Evolutionary conservation across 2,329 filamentous ascomycete genomes (phyloP), one percentile per base, ranked within the genome.

Genomic region (Albifimbria verrucaria): DNA sequence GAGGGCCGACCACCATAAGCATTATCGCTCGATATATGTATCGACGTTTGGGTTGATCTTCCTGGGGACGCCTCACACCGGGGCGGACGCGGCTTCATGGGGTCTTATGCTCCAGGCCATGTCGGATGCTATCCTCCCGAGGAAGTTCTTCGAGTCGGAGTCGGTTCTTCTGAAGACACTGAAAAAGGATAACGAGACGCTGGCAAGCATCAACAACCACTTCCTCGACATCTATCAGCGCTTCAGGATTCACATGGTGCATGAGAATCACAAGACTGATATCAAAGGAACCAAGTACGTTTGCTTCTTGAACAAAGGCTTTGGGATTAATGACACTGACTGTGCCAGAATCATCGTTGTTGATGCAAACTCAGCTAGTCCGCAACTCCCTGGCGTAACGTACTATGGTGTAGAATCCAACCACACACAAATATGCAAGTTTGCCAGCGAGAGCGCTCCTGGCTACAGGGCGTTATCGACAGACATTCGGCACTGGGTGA

Each of bases 21-120:
- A 87, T 52, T 77, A 84, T 32, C 80, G 87, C 20, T 86, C 86
- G 11, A 82, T 91, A 50, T 90, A 81, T 59, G 79, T 90, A 10
- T 90, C 87, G 1, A 92, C 89, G 0, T 92, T 86, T 62, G 89
- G 85, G 22, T 82, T 92, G 53, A 77, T 92, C 28, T 92, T 92
- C 65, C 77, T 92, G 24, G 89, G 88, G 15, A 92, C 89, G 15
- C 89, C 89, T 7, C 89, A 92, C 66, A 82, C 79, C 18, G 88
- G 88, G 9, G 84, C 87, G 2, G 85, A 86, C 57, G 71, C 86
- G 2, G 88, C 87, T 1, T 79, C 81, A 60, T 90, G 87, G 86
- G 87, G 83, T 0, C 71, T 79, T 11, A 72, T 88, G 51, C 71
- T 91, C 28, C 86, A 91, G 68, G 80, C 78, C 57, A 87, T 91